phyloP scores from a whole-genome alignment of 2,329 filamentous ascomycete species.

The Chrysosporium keratinophilum region DNA sequence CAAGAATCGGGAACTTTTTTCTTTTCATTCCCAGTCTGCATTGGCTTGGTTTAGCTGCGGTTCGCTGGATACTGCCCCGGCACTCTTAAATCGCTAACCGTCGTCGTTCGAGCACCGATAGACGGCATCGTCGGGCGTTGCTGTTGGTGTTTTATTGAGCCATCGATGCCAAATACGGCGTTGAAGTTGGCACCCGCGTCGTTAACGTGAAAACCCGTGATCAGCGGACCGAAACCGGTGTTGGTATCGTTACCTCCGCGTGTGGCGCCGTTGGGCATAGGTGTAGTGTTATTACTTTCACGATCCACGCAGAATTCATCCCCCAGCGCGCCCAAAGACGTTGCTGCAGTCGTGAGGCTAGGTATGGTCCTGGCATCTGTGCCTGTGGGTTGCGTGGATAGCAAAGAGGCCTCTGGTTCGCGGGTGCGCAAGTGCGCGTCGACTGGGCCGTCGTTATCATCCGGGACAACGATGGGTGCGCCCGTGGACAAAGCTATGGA shows the following conservation, averaged over 20 bases:
- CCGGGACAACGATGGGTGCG: conserved; percentile 5
- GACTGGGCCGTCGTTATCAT: neutral
- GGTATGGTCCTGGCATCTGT: conserved; percentile 24
- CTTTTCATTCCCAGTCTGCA: too few species aligned
- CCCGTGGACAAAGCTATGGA: conserved; percentile 12
- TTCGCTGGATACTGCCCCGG: conserved; percentile 53
- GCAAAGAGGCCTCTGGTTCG: conserved; percentile 11
- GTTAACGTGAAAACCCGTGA: neutral
- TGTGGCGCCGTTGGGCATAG: neutral
- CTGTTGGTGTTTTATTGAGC: neutral
- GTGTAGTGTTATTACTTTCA: neutral
- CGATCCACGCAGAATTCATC: neutral
- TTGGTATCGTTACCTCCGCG: too few species aligned
- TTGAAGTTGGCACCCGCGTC: neutral
- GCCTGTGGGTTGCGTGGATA: conserved; percentile 15
- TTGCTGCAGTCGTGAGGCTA: conserved; percentile 5
- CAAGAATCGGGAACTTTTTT: too few species aligned
- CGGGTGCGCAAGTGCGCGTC: conserved; percentile 11
- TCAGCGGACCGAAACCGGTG: neutral
- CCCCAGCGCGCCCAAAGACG: neutral
- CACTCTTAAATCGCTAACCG: conserved; percentile 57
- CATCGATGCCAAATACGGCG: neutral
- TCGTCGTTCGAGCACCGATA: conserved; percentile 38
- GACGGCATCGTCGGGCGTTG: neutral
- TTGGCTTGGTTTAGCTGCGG: neutral